Base-by-base conservation (phyloP, 805 yeast genomes). In the Yamadazyma tumulicola region DNA sequence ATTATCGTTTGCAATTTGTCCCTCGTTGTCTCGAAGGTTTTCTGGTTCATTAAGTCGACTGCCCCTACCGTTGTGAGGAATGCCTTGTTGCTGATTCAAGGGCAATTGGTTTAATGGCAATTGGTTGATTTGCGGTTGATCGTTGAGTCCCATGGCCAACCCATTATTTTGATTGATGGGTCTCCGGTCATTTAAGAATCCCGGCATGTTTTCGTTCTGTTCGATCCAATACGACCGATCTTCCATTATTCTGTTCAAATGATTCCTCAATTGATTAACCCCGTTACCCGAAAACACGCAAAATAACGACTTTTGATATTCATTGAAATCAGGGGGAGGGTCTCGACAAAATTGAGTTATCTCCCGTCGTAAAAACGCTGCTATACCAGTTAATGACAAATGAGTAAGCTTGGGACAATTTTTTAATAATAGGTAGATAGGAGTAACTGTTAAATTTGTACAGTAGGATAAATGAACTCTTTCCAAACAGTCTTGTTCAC, bases 211-310 rank as follows among this genome's bases (percentile, higher is more conserved):
- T 26, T 57, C 60, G 15, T 55, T 58, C 26, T 57, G 62, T 27
- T 61, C 67, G 16, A 61, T 45, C 28, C 48, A 51, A 39, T 60
- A 59, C 2, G 59, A 48, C 22, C 61, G 39, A 33, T 58, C 65
- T 36, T 60, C 65, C 65, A 62, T 61, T 8, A 56, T 48, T 45
- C 55, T 59, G 50, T 72, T 79, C 30, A 91, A 69, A 54, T 83
- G 81, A 26, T 75, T 78, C 43, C 96, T 74, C 43, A 91, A 68
- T 40, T 77, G 76, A 31, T 69, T 74, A 12, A 93, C 96, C 6
- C 97, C 97, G 40, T 75, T 77, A 1, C 97, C 97, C 21, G 91
- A 81, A 54, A 88, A 93, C 9, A 91, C 98, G 63, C 97, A 91
- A 52, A 93, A 91, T 31, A 85, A 72, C 15, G 80, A 74, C 45